phyloP scores from a whole-genome alignment of 345 rosid species.

The Gossypium herbaceum region DNA sequence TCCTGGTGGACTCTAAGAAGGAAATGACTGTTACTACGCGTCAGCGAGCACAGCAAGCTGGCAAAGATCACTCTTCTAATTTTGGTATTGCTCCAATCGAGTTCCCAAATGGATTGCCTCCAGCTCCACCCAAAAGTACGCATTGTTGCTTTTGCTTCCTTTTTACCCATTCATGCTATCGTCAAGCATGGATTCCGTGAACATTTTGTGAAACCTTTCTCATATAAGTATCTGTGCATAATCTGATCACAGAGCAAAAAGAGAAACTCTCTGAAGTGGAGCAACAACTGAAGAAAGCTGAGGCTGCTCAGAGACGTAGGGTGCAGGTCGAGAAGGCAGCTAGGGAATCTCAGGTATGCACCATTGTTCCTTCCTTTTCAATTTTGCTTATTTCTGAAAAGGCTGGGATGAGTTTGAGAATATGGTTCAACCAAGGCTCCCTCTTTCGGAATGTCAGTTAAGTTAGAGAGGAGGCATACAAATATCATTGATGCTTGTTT shows the following conservation, averaged over 20 bases:
- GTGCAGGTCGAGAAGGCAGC: constrained; percentile 62
- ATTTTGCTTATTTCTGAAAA: background rate
- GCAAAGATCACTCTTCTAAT: constrained; percentile 34
- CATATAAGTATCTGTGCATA: background rate
- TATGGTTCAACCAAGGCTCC: background rate
- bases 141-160: background rate
- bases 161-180: background rate
- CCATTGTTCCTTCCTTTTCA: background rate
- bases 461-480: background rate
- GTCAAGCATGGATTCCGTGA: background rate
- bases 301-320: constrained; percentile 54
- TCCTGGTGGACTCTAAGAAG: constrained; percentile 36
- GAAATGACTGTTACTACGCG: constrained; percentile 48
- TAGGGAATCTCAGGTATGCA: constrained; percentile 45
- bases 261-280: constrained; percentile 55
- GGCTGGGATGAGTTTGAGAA: background rate
- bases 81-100: constrained; percentile 31
- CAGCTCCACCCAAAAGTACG: constrained; percentile 55
- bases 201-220: background rate
- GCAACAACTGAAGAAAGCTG: constrained; percentile 49
- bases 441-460: background rate
- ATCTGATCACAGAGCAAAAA: constrained; percentile 39
- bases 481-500: background rate
- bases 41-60: constrained; percentile 52
- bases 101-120: constrained; percentile 55